A percentile compares a stretch with the other conserved stretches of the same genome.
These are phyloP conservation scores for Xenosphaeropsis pyriputrescens DNA, from an alignment of 2,329 filamentous ascomycete genomes.

Conservation along the genomic window DNA sequence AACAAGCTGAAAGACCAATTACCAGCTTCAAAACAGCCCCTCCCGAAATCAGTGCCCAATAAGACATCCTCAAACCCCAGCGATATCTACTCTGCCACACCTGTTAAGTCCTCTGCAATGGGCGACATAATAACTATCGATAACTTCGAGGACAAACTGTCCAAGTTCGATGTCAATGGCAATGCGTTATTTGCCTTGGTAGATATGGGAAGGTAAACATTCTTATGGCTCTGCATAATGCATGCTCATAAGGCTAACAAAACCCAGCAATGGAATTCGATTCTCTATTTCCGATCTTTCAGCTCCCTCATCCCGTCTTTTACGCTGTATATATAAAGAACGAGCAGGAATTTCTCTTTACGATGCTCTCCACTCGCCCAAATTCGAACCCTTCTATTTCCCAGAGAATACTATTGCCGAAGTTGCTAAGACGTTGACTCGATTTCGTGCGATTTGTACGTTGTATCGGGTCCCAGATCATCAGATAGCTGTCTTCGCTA, in stretches of 20 bases:
- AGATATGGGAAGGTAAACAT: constrained; percentile 19
- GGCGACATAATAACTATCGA: constrained; percentile 13
- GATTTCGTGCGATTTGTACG: constrained; percentile 57
- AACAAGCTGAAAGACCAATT: too few relatives aligned
- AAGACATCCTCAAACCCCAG: too few relatives aligned
- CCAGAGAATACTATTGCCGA: constrained; percentile 40
- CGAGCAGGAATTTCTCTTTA: constrained; percentile 75
- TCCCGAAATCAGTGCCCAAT: too few relatives aligned
- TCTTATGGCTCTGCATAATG: neutral
- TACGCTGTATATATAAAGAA: constrained; percentile 65
- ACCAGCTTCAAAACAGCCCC: too few relatives aligned
- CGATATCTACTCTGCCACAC: too few relatives aligned
- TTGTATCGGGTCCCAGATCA: constrained; percentile 50
- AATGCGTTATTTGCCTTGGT: constrained; percentile 16
- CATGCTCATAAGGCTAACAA: constrained; percentile 4
- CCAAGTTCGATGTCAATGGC: constrained; percentile 7
- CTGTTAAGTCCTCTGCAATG: too few relatives aligned
- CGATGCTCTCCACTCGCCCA: constrained; percentile 51
- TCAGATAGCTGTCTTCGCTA: constrained; percentile 67
- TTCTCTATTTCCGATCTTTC: constrained; percentile 80
- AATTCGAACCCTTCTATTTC: constrained; percentile 23
- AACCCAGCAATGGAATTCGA: constrained; percentile 69
- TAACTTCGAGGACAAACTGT: constrained; percentile 14
- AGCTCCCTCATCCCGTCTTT: constrained; percentile 52
- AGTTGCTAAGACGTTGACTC: constrained; percentile 52